Evolutionary conservation across 2,329 filamentous ascomycete species (phyloP).

Genomic region (Lasiodiplodia gonubiensis): DNA sequence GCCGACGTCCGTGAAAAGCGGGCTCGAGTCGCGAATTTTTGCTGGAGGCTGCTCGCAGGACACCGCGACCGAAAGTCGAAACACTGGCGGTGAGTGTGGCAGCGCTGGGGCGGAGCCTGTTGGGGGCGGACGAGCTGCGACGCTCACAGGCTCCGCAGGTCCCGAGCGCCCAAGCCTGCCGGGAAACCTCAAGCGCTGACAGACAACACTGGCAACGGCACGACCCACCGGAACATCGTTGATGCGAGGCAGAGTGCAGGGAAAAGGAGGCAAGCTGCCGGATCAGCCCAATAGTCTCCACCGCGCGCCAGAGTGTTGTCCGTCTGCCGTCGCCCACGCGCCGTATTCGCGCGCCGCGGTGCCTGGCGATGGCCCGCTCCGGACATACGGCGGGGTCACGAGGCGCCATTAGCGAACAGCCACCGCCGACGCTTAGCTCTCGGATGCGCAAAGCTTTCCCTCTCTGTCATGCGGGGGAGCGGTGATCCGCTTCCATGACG

Average conservation of each 20-base stretch:
- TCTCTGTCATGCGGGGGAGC: slow-evolving; percentile 13
- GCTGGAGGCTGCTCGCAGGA: not conserved
- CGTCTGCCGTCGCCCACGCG: not conserved
- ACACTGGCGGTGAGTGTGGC: slow-evolving; percentile 24
- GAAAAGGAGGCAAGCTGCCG: not conserved
- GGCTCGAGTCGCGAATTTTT: slow-evolving; percentile 2
- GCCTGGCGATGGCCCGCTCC: slow-evolving; percentile 1
- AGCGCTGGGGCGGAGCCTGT: slow-evolving; percentile 9
- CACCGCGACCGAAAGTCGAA: not conserved
- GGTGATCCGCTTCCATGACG: slow-evolving; percentile 11
- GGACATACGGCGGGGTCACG: slow-evolving; percentile 1
- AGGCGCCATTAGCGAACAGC: slow-evolving; percentile 11
- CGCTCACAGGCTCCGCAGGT: not conserved
- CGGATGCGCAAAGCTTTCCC: slow-evolving; percentile 13
- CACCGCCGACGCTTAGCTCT: slow-evolving; percentile 3
- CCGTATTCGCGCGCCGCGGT: slow-evolving; percentile 13
- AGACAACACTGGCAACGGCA: not conserved
- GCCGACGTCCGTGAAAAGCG: slow-evolving; percentile 5
- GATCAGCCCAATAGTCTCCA: slow-evolving; percentile 23
- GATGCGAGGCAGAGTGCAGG: not conserved
- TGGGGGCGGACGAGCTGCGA: not conserved
- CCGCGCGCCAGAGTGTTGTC: slow-evolving; percentile 3
- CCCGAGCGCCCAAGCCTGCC: not conserved
- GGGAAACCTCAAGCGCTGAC: not conserved
- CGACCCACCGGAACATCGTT: slow-evolving; percentile 13